Base-by-base conservation (phyloP, 306 rosid species). In the Trifolium dubium region DNA sequence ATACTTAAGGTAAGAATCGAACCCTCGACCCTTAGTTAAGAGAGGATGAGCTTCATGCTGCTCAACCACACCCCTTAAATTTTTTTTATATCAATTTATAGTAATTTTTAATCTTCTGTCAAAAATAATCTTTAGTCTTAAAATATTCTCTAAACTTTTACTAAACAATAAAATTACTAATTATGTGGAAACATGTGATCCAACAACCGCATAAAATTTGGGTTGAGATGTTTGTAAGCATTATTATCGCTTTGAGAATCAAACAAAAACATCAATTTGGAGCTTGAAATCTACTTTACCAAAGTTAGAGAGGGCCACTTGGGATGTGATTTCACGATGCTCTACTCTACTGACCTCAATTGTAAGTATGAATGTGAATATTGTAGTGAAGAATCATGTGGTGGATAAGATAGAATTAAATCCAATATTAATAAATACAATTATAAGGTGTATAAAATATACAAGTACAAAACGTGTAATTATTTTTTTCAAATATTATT, bases 181-280 rank as follows among this genome's bases (percentile, higher is more conserved):
- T 35, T 35, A 41, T 41, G 11, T 41, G 1, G 3, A 8, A 8
- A 10, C 13, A 8, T 41, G 62, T 55, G 61, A 55, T 11, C 61
- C 61, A 32, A 55, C 32, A 55, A 55, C 0, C 59, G 5, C 32
- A 23, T 19, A 6, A 55, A 19, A 55, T 19, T 1, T 2, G 32
- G 62, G 34, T 55, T 3, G 23, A 55, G 61, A 55, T 55, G 23
- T 55, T 19, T 54, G 13, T 17, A 56, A 28, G 62, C 34, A 56
- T 56, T 28, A 28, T 60, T 28, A 28, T 60, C 7, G 12, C 5
- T 31, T 60, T 53, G 96, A 37, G 73, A 69, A 69, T 51, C 74
- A 69, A 50, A 32, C 47, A 50, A 51, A 34, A 69, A 32, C 15
- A 17, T 67, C 13, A 43, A 17, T 23, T 23, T 23, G 23, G 23